A percentile compares a stretch with the other conserved stretches of the same genome.
These are phyloP conservation scores for Trypethelium eluteriae DNA, from an alignment of 495 filamentous ascomycete genomes.

Conservation along the genomic window DNA sequence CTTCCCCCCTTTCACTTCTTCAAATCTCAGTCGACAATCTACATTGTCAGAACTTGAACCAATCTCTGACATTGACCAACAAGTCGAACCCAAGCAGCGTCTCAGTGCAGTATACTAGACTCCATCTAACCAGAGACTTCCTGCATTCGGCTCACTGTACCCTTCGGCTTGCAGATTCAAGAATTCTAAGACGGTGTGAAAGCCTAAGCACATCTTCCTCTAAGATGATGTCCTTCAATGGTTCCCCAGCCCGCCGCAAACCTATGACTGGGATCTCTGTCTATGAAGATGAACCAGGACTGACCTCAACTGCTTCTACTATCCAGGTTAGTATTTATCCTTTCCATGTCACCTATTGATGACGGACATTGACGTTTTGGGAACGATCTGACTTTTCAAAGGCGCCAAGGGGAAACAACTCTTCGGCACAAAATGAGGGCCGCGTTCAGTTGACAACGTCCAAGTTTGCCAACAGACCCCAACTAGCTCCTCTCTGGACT, in stretches of 20 bases:
- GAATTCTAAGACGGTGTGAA: too few relatives aligned
- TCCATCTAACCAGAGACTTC: neutral
- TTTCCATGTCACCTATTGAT: neutral
- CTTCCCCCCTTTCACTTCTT: neutral
- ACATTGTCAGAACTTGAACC: neutral
- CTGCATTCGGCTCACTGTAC: neutral
- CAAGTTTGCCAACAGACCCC: slow-evolving; percentile 34
- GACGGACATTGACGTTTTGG: neutral
- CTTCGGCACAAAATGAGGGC: slow-evolving; percentile 28
- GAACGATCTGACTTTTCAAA: slow-evolving; percentile 11
- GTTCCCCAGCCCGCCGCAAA: slow-evolving; percentile 31
- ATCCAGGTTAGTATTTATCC: slow-evolving; percentile 13
- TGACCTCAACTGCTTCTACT: neutral
- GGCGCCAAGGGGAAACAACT: slow-evolving; percentile 24
- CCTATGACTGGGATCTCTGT: slow-evolving; percentile 6
- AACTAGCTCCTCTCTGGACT: slow-evolving; percentile 13
- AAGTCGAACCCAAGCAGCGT: neutral
- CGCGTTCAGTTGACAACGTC: slow-evolving; percentile 37
- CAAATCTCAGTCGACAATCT: neutral
- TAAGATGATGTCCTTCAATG: slow-evolving; percentile 27
- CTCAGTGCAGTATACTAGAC: neutral
- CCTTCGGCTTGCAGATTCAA: slow-evolving; percentile 8
- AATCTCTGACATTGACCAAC: neutral
- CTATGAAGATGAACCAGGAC: slow-evolving; percentile 19
- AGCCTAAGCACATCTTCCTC: too few relatives aligned